Conservation (phyloP, 257 asterid genomes). For the Fraxinus americana region DNA sequence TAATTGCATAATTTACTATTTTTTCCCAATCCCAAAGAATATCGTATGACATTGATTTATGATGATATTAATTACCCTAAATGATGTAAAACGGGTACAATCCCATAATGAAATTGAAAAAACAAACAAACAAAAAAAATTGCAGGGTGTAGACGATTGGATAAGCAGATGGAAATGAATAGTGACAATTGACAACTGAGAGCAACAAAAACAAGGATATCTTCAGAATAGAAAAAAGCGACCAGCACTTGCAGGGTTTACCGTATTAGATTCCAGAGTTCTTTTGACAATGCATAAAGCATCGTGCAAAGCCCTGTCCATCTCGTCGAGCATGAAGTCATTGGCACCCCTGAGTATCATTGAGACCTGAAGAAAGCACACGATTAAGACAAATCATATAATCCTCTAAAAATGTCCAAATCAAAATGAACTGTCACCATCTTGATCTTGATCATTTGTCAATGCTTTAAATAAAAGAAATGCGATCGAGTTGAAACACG, state of each 20-base stretch:
- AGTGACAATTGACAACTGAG: background rate
- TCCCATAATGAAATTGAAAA: background rate
- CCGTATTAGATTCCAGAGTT: constrained; percentile 87
- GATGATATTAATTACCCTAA: background rate
- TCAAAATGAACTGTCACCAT: background rate
- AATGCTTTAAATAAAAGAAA: constrained; percentile 7
- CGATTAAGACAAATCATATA: background rate
- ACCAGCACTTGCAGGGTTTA: constrained; percentile 33
- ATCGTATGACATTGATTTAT: background rate
- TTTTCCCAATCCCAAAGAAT: background rate
- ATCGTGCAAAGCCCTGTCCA: constrained; percentile 98
- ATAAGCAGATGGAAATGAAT: background rate
- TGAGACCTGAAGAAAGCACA: constrained; percentile 57
- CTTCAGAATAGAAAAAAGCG: background rate
- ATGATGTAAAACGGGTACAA: background rate
- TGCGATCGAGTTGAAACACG: background rate
- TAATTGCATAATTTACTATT: background rate
- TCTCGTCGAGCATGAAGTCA: constrained; percentile 94
- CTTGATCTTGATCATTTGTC: constrained; percentile 1
- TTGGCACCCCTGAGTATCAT: constrained; percentile 92
- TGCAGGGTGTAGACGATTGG: background rate
- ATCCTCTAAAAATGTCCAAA: background rate
- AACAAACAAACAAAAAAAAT: background rate
- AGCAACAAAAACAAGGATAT: background rate
- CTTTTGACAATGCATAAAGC: constrained; percentile 89